phyloP scores from a whole-genome alignment of 1,284 basidiomycete genomes.

The Naganishia albida region DNA sequence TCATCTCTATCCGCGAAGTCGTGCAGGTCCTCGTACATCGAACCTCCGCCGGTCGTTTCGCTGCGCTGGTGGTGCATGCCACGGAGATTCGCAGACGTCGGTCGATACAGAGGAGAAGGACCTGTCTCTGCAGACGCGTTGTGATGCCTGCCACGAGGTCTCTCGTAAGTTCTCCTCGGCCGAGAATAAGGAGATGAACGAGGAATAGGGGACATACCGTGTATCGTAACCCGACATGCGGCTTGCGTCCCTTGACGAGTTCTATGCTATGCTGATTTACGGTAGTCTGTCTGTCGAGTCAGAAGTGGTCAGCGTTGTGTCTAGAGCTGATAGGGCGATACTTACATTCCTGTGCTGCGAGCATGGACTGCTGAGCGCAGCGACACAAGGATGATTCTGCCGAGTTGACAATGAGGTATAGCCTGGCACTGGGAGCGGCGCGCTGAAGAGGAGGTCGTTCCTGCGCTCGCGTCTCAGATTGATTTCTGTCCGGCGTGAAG shows the following conservation, averaged over 20 bases:
- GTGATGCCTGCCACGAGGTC: not conserved
- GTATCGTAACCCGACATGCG: constrained; percentile 15
- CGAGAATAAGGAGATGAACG: not conserved
- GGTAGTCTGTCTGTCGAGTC: not conserved
- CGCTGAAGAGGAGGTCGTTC: too few species aligned
- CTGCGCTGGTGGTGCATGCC: constrained; percentile 26
- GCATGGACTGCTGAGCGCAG: too few species aligned
- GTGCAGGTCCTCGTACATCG: constrained; percentile 16
- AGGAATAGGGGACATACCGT: constrained; percentile 9
- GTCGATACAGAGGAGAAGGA: constrained; percentile 19
- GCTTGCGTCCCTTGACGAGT: constrained; percentile 5
- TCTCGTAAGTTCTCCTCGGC: too few species aligned
- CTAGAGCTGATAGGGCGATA: too few species aligned
- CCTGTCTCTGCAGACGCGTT: constrained; percentile 15
- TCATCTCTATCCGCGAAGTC: constrained; percentile 15
- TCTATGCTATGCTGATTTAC: constrained; percentile 3
- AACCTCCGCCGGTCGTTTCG: constrained; percentile 12
- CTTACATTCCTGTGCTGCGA: too few species aligned
- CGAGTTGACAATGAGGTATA: too few species aligned
- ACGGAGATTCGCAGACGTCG: constrained; percentile 14
- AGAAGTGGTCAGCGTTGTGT: not conserved
- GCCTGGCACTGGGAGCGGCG: too few species aligned
- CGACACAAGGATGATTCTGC: too few species aligned
- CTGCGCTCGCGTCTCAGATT: too few species aligned
- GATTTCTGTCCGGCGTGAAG: too few species aligned